Evolutionary conservation across 2,329 filamentous ascomycete genomes (phyloP), one percentile per base, ranked within the genome.

Genomic region (Emydomyces testavorans): DNA sequence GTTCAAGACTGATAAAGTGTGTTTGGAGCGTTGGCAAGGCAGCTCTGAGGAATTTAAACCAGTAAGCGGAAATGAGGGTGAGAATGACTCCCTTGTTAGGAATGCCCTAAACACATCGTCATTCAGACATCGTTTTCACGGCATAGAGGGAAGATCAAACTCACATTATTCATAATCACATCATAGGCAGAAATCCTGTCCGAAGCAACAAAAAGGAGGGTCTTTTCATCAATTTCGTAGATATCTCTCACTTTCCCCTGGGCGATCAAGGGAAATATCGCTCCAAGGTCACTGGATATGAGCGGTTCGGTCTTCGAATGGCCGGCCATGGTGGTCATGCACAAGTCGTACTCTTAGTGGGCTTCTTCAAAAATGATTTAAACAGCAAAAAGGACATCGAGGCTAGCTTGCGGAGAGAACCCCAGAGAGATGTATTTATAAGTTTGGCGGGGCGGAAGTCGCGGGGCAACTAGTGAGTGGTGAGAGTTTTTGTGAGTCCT

Each of bases 161-260:
- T 60, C 63, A 81, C 80, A 68, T 92, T 95, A 58, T 77, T 71
- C 74, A 94, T 80, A 57, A 94, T 79, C 57, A 93, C 87, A 75
- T 96, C 90, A 72, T 90, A 96, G 48, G 92, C 92, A 20, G 87
- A 94, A 64, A 95, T 92, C 56, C 92, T 83, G 70, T 95, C 89
- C 11, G 85, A 84, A 20, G 85, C 83, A 48, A 89, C 80, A 62
- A 94, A 90, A 49, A 94, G 80, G 3, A 94, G 77, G 2, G 78
- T 83, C 49, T 76, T 68, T 34, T 78, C 70, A 62, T 85, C 78
- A 46, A 93, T 70, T 52, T 77, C 73, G 65, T 86, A 94, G 31
- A 93, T 75, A 60, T 93, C 85, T 59, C 86, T 79, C 21, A 93
- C 87, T 70, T 93, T 93, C 54, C 79, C 79, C 32, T 74, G 72